These are phyloP conservation scores for Senna siamea DNA, from an alignment of 306 rosid genomes.

Conservation along the genomic window DNA sequence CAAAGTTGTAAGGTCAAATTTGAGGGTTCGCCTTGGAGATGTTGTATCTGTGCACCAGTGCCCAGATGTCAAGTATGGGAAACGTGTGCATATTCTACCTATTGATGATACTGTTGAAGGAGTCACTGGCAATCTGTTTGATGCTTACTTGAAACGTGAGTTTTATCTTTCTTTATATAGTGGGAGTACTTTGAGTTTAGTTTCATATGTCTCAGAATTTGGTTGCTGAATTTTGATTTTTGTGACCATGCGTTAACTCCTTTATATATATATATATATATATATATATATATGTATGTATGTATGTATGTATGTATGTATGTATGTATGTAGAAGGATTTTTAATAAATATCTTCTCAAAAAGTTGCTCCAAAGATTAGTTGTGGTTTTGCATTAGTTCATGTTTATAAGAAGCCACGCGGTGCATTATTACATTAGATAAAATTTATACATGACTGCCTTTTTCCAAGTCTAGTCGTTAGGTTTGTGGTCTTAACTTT, in stretches of 20 bases:
- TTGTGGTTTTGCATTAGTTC: not conserved
- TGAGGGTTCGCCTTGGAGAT: conserved; percentile 67
- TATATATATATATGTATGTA: no score
- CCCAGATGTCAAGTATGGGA: conserved; percentile 56
- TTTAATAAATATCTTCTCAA: not conserved
- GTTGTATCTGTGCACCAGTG: conserved; percentile 61
- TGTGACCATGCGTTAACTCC: not conserved
- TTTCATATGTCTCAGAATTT: not conserved
- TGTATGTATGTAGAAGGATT: no score
- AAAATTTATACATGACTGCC: not conserved
- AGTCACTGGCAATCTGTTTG: conserved; percentile 57
- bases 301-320: no score
- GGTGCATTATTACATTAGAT: not conserved
- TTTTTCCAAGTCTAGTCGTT: not conserved
- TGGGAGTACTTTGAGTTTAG: not conserved
- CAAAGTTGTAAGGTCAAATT: conserved; percentile 58
- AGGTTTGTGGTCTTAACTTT: not conserved
- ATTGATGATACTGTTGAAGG: conserved; percentile 62
- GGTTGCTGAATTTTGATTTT: not conserved
- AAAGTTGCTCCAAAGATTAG: not conserved
- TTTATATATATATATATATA: no score
- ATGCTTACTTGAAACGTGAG: conserved; percentile 63
- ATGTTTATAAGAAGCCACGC: not conserved
- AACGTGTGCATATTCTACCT: conserved; percentile 54
- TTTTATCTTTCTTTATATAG: not conserved